Conservation (phyloP, 805 yeast species). For the Cyberlindnera lachancei region DNA sequence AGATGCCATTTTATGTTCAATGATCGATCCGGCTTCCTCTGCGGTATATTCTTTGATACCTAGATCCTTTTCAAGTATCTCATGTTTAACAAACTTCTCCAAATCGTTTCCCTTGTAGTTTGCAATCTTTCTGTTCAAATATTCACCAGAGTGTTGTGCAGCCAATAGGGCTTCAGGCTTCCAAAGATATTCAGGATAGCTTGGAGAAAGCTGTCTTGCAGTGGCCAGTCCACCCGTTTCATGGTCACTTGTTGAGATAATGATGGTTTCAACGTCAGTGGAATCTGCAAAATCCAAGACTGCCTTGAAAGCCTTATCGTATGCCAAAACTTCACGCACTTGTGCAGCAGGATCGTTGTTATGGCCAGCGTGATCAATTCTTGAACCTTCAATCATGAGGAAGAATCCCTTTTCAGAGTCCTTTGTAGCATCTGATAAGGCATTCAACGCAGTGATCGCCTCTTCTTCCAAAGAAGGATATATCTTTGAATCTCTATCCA, state of each 20-base stretch:
- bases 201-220: conserved; percentile 62
- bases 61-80: conserved; percentile 54
- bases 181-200: conserved; percentile 86
- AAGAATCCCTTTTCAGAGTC: conserved; percentile 81
- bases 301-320: conserved; percentile 71
- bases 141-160: conserved; percentile 75
- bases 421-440: conserved; percentile 57
- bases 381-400: conserved; percentile 80
- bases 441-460: conserved; percentile 63
- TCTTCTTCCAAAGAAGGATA: conserved; percentile 79
- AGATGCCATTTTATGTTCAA: conserved; percentile 26
- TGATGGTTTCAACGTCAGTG: conserved; percentile 66
- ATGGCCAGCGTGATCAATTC: conserved; percentile 96
- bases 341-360: conserved; percentile 92
- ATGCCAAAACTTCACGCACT: conserved; percentile 84
- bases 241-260: conserved; percentile 85
- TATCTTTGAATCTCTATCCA: conserved; percentile 56
- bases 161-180: conserved; percentile 67
- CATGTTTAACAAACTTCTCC: conserved; percentile 39
- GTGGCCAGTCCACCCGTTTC: conserved; percentile 94
- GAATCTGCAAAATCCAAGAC: conserved; percentile 63
- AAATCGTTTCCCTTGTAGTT: conserved; percentile 28
- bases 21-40: conserved; percentile 43
- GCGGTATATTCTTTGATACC: conserved; percentile 54
- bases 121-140: conserved; percentile 40